Base-by-base conservation (phyloP, 2,329 filamentous ascomycete genomes). In the Tetracladium maxilliforme region DNA sequence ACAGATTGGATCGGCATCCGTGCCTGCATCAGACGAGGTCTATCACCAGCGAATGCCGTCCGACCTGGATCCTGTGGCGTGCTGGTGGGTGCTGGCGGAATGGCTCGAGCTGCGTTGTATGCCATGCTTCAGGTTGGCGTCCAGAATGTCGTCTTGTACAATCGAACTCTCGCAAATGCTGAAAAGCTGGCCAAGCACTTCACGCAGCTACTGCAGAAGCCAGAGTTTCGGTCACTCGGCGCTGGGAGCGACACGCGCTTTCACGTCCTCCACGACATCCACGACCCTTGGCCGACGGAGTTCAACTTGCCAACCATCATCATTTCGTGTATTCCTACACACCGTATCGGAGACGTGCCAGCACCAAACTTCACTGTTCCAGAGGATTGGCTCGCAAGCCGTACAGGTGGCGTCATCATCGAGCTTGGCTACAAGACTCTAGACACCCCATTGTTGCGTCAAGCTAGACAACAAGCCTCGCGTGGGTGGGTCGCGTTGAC, bases 1-100 rank as follows among this genome's bases (percentile, higher is more conserved):
- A 84, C 78, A 0, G 79, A 86, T 44, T 86, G 79, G 73, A 76
- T 83, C 17, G 79, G 79, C 5, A 79, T 86, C 21, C 58, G 74
- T 26, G 76, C 74, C 4, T 83, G 76, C 40, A 66, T 86, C 21
- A 64, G 72, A 6, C 61, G 76, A 16, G 77, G 77, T 3, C 54
- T 84, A 3, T 83, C 78, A 1, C 79, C 79, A 0, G 73, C 76
- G 4, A 77, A 77, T 32, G 69, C 66, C 3, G 62, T 76, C 1
- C 58, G 68, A 4, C 54, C 64, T 0, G 56, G 49, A 7, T 63
- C 59, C 3, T 64, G 56, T 3, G 70, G 63, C 1, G 51, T 77
- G 10, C 59, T 77, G 13, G 61, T 77, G 16, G 72, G 72, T 15
- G 70, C 71, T 2, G 71, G 72, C 6, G 79, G 80, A 6, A 86